A percentile compares a stretch with the other conserved stretches of the same genome.
Evolutionary conservation across 106 monocot species (phyloP).

Genomic region (Cymbidium sinense): DNA sequence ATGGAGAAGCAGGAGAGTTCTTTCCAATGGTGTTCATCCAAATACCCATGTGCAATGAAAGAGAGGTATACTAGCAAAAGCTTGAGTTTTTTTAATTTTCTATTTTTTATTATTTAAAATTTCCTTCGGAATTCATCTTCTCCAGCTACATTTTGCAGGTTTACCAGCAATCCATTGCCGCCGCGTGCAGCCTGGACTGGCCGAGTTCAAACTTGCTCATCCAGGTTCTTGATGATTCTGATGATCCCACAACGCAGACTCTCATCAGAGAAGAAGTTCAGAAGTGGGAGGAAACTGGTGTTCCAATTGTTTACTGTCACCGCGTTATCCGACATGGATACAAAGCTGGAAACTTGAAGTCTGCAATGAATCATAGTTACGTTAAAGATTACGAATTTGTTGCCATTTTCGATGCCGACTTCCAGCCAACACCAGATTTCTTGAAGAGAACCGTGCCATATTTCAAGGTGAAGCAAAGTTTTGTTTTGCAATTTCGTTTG

Average conservation of each 20-base stretch:
- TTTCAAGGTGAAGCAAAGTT: constrained; percentile 45
- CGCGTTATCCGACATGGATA: constrained; percentile 55
- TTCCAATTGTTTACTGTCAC: constrained; percentile 57
- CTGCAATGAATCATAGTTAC: constrained; percentile 69
- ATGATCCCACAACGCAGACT: constrained; percentile 42
- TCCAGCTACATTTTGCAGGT: constrained; percentile 30
- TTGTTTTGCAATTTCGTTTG: neutral
- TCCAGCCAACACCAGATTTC: constrained; percentile 67
- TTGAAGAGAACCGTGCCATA: constrained; percentile 64
- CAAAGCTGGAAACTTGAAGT: constrained; percentile 88
- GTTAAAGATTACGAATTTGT: constrained; percentile 85
- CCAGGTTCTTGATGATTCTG: constrained; percentile 78
- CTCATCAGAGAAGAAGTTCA: constrained; percentile 69
- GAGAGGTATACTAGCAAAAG: constrained; percentile 88
- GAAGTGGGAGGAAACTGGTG: constrained; percentile 67
- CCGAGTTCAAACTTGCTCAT: constrained; percentile 53
- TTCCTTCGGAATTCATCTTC: neutral
- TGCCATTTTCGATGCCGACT: constrained; percentile 82
- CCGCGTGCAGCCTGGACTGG: constrained; percentile 74
- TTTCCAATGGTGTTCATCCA: constrained; percentile 79
- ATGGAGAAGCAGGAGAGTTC: constrained; percentile 25
- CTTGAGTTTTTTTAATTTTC: no score
- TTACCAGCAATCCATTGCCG: constrained; percentile 82
- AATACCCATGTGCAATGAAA: no score
- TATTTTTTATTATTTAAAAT: no score